phyloP scores from a whole-genome alignment of 2,329 filamentous ascomycete genomes.

The Cercospora canescens region DNA sequence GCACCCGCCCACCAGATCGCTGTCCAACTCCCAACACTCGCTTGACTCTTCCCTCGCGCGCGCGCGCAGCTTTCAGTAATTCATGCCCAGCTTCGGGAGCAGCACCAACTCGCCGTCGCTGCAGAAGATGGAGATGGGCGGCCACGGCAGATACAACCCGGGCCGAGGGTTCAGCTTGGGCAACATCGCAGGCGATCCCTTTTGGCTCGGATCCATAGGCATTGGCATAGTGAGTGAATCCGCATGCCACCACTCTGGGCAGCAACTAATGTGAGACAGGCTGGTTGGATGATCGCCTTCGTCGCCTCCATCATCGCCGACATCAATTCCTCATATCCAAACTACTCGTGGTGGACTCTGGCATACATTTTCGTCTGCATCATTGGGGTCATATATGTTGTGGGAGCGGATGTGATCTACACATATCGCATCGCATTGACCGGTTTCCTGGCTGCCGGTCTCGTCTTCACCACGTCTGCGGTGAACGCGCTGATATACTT shows the following conservation, averaged over 20 bases:
- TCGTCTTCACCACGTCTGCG: slow-evolving; percentile 82
- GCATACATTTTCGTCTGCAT: slow-evolving; percentile 86
- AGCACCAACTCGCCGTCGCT: slow-evolving; percentile 27
- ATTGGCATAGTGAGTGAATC: slow-evolving; percentile 74
- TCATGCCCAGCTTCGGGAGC: slow-evolving; percentile 32
- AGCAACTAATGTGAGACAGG: slow-evolving; percentile 52
- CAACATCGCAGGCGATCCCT: slow-evolving; percentile 94
- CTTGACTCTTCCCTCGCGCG: slow-evolving; percentile 14
- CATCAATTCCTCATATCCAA: slow-evolving; percentile 63
- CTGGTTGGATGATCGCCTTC: slow-evolving; percentile 94
- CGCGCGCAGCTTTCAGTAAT: slow-evolving; percentile 13
- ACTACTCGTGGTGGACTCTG: slow-evolving; percentile 89
- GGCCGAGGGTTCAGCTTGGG: slow-evolving; percentile 67
- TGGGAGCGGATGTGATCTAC: slow-evolving; percentile 79
- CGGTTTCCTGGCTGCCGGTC: slow-evolving; percentile 78
- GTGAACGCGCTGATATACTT: slow-evolving; percentile 86
- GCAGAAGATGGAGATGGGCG: slow-evolving; percentile 35
- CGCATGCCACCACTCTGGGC: neutral
- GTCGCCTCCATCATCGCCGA: slow-evolving; percentile 77
- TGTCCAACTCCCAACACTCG: slow-evolving; percentile 22
- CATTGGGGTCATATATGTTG: slow-evolving; percentile 74
- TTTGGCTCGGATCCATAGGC: slow-evolving; percentile 90
- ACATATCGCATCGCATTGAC: slow-evolving; percentile 93
- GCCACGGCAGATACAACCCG: slow-evolving; percentile 32
- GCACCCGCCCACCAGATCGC: slow-evolving; percentile 24